A percentile compares a stretch with the other conserved stretches of the same genome.
Evolutionary conservation across 1,284 basidiomycete species (phyloP).

Genomic region (Microstroma glucosiphilum): DNA sequence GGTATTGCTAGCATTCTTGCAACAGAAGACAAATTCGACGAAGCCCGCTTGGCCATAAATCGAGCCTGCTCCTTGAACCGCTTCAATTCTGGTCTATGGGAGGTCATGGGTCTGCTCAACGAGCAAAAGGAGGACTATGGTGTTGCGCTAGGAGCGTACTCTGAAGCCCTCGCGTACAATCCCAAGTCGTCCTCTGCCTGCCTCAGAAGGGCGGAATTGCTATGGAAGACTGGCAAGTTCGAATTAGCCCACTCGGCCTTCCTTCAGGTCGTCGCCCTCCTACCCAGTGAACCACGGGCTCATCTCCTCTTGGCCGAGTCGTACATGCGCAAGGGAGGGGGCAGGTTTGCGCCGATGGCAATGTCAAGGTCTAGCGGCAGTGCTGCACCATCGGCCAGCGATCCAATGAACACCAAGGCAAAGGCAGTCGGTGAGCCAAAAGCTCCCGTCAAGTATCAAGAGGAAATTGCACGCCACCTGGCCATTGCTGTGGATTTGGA

Average conservation of each 20-base stretch:
- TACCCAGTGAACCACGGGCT: conserved; percentile 40
- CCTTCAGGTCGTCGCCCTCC: conserved; percentile 31
- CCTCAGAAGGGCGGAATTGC: conserved; percentile 21
- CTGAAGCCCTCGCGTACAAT: conserved; percentile 18
- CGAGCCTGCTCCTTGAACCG: conserved; percentile 37
- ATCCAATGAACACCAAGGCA: not conserved
- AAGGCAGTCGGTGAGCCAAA: conserved; percentile 11
- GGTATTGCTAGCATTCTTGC: conserved; percentile 42
- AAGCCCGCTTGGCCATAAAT: conserved; percentile 35
- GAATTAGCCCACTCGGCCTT: conserved; percentile 37
- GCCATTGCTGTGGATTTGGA: conserved; percentile 11
- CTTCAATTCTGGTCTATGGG: conserved; percentile 39
- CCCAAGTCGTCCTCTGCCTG: conserved; percentile 23
- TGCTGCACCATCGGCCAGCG: not conserved
- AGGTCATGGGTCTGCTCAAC: conserved; percentile 35
- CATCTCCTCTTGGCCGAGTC: conserved; percentile 45
- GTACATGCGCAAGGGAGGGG: conserved; percentile 46
- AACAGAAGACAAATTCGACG: conserved; percentile 28
- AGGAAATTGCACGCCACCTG: conserved; percentile 11
- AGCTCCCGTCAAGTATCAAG: conserved; percentile 9
- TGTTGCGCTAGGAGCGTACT: conserved; percentile 22
- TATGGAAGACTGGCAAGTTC: conserved; percentile 13
- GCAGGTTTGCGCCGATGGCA: conserved; percentile 26
- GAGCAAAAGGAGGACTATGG: conserved; percentile 4
- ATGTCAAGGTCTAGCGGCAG: not conserved